phyloP scores from a whole-genome alignment of 306 rosid genomes.

The Senna tora region DNA sequence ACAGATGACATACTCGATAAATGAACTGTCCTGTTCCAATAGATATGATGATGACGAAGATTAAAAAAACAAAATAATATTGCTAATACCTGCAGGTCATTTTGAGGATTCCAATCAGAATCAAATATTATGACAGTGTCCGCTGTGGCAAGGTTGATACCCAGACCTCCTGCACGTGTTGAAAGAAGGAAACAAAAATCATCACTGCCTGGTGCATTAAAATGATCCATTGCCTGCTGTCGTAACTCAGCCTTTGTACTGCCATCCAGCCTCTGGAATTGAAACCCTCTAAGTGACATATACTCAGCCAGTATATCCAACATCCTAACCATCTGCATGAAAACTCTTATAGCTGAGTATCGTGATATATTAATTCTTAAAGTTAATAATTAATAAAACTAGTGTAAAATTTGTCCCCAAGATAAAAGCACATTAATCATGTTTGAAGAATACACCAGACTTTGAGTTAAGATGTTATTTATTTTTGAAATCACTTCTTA shows the following conservation, averaged over 20 bases:
- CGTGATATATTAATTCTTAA: slow-evolving; percentile 23
- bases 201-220: slow-evolving; percentile 97
- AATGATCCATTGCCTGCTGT: slow-evolving; percentile 99
- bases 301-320: slow-evolving; percentile 90
- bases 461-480: neutral
- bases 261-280: slow-evolving; percentile 98
- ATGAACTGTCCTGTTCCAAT: too few relatives aligned
- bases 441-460: slow-evolving; percentile 8
- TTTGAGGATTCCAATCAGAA: slow-evolving; percentile 99
- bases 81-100: slow-evolving; percentile 83
- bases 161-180: slow-evolving; percentile 97
- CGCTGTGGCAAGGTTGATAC: slow-evolving; percentile 98
- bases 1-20: too few relatives aligned
- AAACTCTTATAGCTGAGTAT: slow-evolving; percentile 33
- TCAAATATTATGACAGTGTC: slow-evolving; percentile 98
- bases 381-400: neutral
- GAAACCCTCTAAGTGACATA: slow-evolving; percentile 92
- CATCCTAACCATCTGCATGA: slow-evolving; percentile 97
- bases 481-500: neutral
- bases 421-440: neutral
- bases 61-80: neutral
- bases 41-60: too few relatives aligned
- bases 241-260: slow-evolving; percentile 97
- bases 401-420: neutral
- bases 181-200: slow-evolving; percentile 99